Evolutionary conservation across 2,329 filamentous ascomycete species (phyloP).

Genomic region (Colletotrichum musae): DNA sequence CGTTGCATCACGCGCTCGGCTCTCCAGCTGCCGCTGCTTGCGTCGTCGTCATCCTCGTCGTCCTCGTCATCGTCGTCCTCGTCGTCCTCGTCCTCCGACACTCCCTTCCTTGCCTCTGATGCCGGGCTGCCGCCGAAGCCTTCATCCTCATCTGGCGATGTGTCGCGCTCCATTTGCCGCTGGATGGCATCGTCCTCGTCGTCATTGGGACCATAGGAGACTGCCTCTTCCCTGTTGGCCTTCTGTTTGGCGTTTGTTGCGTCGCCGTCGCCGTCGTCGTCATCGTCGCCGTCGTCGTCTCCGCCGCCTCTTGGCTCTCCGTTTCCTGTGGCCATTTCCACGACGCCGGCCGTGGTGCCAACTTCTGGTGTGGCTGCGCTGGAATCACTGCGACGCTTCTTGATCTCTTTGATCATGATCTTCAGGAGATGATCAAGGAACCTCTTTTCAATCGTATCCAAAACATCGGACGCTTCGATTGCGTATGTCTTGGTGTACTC

Average conservation of each 20-base stretch:
- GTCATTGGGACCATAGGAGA: conserved; percentile 93
- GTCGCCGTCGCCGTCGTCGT: conserved; percentile 84
- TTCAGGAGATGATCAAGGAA: conserved; percentile 81
- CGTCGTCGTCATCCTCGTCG: conserved; percentile 57
- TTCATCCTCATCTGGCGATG: conserved; percentile 66
- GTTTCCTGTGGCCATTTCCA: conserved; percentile 62
- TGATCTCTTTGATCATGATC: conserved; percentile 83
- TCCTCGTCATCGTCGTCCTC: conserved; percentile 57
- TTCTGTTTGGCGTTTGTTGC: conserved; percentile 81
- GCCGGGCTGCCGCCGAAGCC: conserved; percentile 65
- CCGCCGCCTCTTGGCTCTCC: conserved; percentile 59
- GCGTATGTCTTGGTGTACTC: conserved; percentile 92
- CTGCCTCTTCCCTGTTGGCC: conserved; percentile 83
- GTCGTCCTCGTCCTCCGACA: conserved; percentile 55
- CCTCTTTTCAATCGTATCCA: conserved; percentile 83
- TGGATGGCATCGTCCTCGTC: conserved; percentile 88
- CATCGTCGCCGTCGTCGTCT: conserved; percentile 76
- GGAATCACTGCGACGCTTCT: conserved; percentile 78
- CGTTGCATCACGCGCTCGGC: conserved; percentile 75
- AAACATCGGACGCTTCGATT: conserved; percentile 83
- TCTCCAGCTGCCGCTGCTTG: conserved; percentile 58
- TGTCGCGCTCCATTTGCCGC: conserved; percentile 71
- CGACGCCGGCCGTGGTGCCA: conserved; percentile 65
- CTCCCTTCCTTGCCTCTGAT: conserved; percentile 45
- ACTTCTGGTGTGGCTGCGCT: conserved; percentile 84